Percentiles rank a stretch among this genome's conserved stretches.
Conservation (phyloP, 2,329 filamentous ascomycete species). For the Ceratocystis variospora region DNA sequence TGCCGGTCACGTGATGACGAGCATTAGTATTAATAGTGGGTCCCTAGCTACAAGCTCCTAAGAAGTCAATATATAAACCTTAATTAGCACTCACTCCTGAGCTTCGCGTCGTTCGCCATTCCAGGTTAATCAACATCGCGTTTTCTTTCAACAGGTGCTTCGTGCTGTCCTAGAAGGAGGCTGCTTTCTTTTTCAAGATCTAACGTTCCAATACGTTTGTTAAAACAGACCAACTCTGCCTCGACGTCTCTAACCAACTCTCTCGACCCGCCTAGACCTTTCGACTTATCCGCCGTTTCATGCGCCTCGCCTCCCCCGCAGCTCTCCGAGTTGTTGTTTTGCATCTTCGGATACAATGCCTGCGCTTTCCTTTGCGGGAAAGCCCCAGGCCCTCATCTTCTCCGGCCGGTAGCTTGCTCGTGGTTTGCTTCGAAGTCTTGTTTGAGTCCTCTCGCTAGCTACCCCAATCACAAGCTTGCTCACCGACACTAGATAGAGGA, state of each 20-base stretch:
- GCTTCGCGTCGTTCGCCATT: background rate
- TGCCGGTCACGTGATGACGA: background rate
- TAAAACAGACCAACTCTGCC: background rate
- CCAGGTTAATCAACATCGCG: background rate
- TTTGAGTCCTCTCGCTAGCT: slow-evolving; percentile 31
- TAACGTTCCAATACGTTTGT: background rate
- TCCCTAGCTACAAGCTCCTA: background rate
- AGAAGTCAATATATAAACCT: no score
- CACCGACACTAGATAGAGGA: slow-evolving; percentile 34
- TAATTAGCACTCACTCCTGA: no score
- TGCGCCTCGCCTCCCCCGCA: slow-evolving; percentile 65
- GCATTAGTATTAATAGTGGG: background rate
- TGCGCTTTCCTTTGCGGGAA: background rate
- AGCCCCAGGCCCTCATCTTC: slow-evolving; percentile 24
- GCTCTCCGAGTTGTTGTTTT: slow-evolving; percentile 47
- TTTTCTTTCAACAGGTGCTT: background rate
- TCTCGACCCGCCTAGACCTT: slow-evolving; percentile 9
- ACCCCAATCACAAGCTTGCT: slow-evolving; percentile 21
- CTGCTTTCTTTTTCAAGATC: background rate
- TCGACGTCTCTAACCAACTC: background rate
- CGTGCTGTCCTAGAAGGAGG: background rate
- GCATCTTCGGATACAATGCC: slow-evolving; percentile 9
- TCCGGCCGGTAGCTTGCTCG: slow-evolving; percentile 32
- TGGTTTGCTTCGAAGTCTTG: slow-evolving; percentile 28
- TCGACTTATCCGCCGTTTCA: background rate